Evolutionary conservation across 1,284 basidiomycete species (phyloP).

Genomic region (Wolfiporia cocos): DNA sequence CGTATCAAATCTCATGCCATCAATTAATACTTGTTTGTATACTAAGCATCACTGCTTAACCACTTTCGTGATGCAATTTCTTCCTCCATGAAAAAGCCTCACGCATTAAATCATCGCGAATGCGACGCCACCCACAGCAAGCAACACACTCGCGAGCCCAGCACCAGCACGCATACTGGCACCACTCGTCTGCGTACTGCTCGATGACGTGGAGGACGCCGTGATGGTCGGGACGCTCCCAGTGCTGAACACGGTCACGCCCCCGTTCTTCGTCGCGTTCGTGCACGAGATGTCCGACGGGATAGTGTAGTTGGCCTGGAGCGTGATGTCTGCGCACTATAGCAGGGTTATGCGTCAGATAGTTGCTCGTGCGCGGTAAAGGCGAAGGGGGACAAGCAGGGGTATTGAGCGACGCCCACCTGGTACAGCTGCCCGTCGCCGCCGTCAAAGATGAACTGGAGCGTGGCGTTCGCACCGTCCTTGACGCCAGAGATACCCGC

Average conservation of each 20-base stretch:
- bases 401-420: conserved; percentile 37
- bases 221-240: conserved; percentile 8
- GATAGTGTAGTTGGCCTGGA: conserved; percentile 36
- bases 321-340: conserved; percentile 68
- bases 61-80: too few relatives aligned
- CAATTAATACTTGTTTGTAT: too few relatives aligned
- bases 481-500: conserved; percentile 44
- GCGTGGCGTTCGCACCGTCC: conserved; percentile 52
- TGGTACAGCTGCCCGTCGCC: conserved; percentile 68
- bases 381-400: too few relatives aligned
- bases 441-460: conserved; percentile 57
- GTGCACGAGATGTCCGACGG: conserved; percentile 23
- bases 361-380: not conserved
- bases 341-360: not conserved
- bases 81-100: too few relatives aligned
- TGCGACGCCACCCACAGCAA: conserved; percentile 14
- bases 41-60: too few relatives aligned
- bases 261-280: conserved; percentile 21
- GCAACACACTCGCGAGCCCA: conserved; percentile 5
- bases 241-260: conserved; percentile 8
- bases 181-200: conserved; percentile 13
- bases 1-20: too few relatives aligned
- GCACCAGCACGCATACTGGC: conserved; percentile 12
- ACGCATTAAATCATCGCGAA: conserved; percentile 17
- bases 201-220: conserved; percentile 10